Base-by-base conservation (phyloP, 495 filamentous ascomycete genomes). In the Pseudevernia furfuracea region DNA sequence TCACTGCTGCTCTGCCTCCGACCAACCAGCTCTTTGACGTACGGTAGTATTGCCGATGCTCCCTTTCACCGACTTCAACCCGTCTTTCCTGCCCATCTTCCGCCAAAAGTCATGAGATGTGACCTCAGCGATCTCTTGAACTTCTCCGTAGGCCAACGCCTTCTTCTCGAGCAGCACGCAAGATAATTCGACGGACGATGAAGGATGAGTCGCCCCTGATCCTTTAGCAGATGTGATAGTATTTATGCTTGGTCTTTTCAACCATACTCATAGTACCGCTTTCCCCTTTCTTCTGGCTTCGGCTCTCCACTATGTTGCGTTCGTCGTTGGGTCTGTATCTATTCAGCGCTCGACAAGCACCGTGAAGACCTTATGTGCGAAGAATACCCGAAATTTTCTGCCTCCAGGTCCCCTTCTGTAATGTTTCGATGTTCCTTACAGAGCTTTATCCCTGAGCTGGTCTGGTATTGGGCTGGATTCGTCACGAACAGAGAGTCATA, bases 61-160 rank as follows among this genome's bases (percentile, higher is more conserved):
- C n/a, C n/a, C n/a, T n/a, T n/a, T n/a, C n/a, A n/a, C n/a, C n/a
- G n/a, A n/a, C n/a, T n/a, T n/a, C n/a, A n/a, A n/a, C n/a, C n/a
- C n/a, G 34, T 52, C 60, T 62, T 34, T 62, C 43, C 34, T 49
- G 21, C 43, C 19, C 25, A 39, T 62, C 46, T 48, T n/a, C 34
- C 23, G 32, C 39, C 39, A 48, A 32, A 62, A 62, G 60, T 52
- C 39, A 62, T 62, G 60, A 49, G 60, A 46, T 61, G 37, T 61
- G 30, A 61, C 59, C 44, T 61, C 37, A 43, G 59, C 59, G 43
- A 61, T 46, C 59, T 61, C 59, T 48, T 61, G 55, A 23, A 36
- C 25, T 58, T 58, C 41, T 44, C 41, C 19, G 41, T 44, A 44
- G 41, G 21, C 19, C 41, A 44, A 44, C 41, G 41, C 41, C 15